A percentile compares a stretch with the other conserved stretches of the same genome.
Conservation (phyloP, 345 rosid genomes). For the Aquilaria sinensis region DNA sequence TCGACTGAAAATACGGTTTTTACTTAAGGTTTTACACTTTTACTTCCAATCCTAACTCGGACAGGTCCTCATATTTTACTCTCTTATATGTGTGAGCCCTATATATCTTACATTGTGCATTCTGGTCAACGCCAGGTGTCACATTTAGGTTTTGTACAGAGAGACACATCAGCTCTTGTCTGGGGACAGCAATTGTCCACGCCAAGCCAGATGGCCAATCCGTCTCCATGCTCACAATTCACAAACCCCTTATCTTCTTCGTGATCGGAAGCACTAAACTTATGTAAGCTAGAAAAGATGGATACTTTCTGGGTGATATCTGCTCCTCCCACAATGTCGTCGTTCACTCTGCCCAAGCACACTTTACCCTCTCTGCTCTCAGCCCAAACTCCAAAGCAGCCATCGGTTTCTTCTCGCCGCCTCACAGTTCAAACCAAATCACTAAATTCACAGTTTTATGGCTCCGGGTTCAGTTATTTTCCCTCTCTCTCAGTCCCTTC, state of each 20-base stretch:
- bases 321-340: conserved; percentile 30
- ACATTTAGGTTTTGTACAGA: not conserved
- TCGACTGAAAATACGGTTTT: too few species aligned
- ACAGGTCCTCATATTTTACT: too few species aligned
- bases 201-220: conserved; percentile 16
- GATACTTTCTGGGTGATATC: not conserved
- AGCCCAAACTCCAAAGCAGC: conserved; percentile 24
- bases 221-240: conserved; percentile 10
- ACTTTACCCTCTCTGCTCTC: conserved; percentile 25
- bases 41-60: too few species aligned
- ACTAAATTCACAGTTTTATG: conserved; percentile 58
- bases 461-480: conserved; percentile 47
- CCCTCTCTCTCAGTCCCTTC: conserved; percentile 24
- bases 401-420: conserved; percentile 23
- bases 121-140: too few species aligned
- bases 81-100: too few species aligned
- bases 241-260: conserved; percentile 22
- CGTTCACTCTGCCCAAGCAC: conserved; percentile 35
- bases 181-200: conserved; percentile 45
- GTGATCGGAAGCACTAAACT: not conserved
- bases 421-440: conserved; percentile 35
- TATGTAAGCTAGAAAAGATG: not conserved
- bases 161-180: not conserved
- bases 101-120: too few species aligned
- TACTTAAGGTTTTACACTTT: too few species aligned